These are phyloP conservation scores for Spathaspora gorwiae DNA, from an alignment of 805 yeast genomes.

Conservation along the genomic window DNA sequence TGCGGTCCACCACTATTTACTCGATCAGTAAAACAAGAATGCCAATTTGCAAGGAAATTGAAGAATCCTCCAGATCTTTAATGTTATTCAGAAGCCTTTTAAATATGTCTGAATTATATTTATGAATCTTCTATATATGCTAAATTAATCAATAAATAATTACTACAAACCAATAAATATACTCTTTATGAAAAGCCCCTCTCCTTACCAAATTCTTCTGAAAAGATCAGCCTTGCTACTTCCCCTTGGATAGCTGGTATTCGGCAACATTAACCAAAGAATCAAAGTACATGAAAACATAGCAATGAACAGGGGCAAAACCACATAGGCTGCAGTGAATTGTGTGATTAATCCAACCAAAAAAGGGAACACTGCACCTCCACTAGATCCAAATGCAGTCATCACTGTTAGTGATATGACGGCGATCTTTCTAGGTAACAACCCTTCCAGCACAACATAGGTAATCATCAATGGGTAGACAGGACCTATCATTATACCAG, in stretches of 20 bases:
- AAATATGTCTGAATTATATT: too few species aligned
- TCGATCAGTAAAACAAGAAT: too few species aligned
- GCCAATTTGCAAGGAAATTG: too few species aligned
- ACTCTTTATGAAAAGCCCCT: too few species aligned
- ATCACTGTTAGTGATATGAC: slow-evolving; percentile 46
- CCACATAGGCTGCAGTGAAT: slow-evolving; percentile 42
- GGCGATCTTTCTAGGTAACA: slow-evolving; percentile 49
- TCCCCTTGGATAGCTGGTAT: slow-evolving; percentile 6
- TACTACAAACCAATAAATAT: too few species aligned
- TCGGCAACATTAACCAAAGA: slow-evolving; percentile 42
- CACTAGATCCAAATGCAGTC: slow-evolving; percentile 54
- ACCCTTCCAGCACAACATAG: slow-evolving; percentile 35
- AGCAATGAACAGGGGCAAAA: slow-evolving; percentile 44
- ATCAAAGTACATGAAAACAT: slow-evolving; percentile 29
- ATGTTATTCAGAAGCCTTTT: too few species aligned
- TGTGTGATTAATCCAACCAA: slow-evolving; percentile 48
- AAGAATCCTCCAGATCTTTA: too few species aligned
- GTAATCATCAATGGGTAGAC: slow-evolving; percentile 52
- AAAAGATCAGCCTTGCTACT: not conserved
- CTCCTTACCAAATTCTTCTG: slow-evolving; percentile 1
- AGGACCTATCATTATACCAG: slow-evolving; percentile 66
- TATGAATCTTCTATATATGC: too few species aligned
- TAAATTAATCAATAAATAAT: too few species aligned
- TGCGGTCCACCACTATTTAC: too few species aligned
- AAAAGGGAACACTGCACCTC: slow-evolving; percentile 56